Base-by-base conservation (phyloP, 805 yeast genomes). In the Hanseniaspora lindneri region DNA sequence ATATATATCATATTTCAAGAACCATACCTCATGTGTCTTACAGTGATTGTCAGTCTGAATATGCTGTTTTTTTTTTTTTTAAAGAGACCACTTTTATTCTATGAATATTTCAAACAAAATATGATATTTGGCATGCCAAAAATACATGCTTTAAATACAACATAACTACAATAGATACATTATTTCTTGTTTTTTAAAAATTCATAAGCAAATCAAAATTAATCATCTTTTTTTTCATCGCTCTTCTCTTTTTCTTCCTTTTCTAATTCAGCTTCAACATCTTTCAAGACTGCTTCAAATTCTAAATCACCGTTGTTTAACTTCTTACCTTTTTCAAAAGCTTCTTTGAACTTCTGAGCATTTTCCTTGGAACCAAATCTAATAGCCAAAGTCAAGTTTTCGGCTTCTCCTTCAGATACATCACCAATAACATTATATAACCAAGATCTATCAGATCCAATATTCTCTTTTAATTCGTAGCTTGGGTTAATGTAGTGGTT, bases 371-470 rank as follows among this genome's bases (percentile, higher is more conserved):
- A 77, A 56, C 89, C 92, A 61, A 92, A 92, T 68, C 98, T 82
- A 58, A 92, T 88, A 53, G 98, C 98, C 67, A 92, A 77, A 48
- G 96, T 89, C 69, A 80, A 86, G 41, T 96, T 95, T 71, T 88
- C 96, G 41, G 97, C 84, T 61, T 74, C 87, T 56, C 96, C 97
- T 66, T 92, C 98, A 48, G 95, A 80, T 49, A 88, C 76, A 65
- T 89, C 98, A 35, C 94, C 95, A 44, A 95, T 80, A 53, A 87
- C 95, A 47, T 79, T 77, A 71, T 92, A 92, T 55, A 92, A 97
- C 98, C 98, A 92, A 30, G 96, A 86, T 74, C 96, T 83, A 66
- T 92, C 98, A 52, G 92, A 80, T 44, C 98, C 97, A 55, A 92
- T 88, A 64, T 92, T 92, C 60, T 96, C 86, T 64, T 78, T 83